Evolutionary conservation across 805 yeast genomes (phyloP), one percentile per base, ranked within the genome.

Genomic region (Yamadazyma paraphyllophila): DNA sequence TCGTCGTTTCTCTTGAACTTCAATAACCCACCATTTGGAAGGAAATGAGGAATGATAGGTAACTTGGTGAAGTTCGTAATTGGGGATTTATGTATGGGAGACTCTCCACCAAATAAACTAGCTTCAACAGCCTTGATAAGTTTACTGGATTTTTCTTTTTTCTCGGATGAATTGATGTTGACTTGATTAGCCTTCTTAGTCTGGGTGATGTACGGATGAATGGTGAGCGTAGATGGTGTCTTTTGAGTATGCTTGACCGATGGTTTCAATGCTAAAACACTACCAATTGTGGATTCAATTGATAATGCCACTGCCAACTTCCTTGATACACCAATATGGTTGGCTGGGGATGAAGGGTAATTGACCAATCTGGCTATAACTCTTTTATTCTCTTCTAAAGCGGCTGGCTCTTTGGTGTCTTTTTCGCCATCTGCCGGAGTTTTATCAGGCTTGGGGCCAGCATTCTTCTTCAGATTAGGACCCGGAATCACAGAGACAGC

Each of bases 21-120:
- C 20, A 86, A 41, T 6, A 78, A 43, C 0, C 85, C 91, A 11
- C 95, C 94, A 35, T 67, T 51, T 0, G 87, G 83, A 14, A 85
- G 59, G 1, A 65, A 50, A 0, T 59, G 59, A 1, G 78, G 71
- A 1, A 78, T 61, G 0, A 62, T 56, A 1, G 91, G 89, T 1
- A 86, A 51, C 49, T 76, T 78, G 43, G 73, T 57, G 24, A 66
- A 68, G 47, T 77, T 76, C 0, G 90, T 77, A 34, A 82, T 54
- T 2, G 79, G 72, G 1, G 71, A 57, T 7, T 44, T 50, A 27
- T 57, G 56, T 29, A 65, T 33, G 4, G 61, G 51, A 10, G 52
- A 33, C 6, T 45, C 46, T 1, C 53, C 48, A 1, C 53, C 52
- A 24, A 50, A 62, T 7, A 66, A 49, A 11, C 37, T 11, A 5